Evolutionary conservation across 1,284 basidiomycete species (phyloP).

Genomic region (Lignosus rhinocerotis): DNA sequence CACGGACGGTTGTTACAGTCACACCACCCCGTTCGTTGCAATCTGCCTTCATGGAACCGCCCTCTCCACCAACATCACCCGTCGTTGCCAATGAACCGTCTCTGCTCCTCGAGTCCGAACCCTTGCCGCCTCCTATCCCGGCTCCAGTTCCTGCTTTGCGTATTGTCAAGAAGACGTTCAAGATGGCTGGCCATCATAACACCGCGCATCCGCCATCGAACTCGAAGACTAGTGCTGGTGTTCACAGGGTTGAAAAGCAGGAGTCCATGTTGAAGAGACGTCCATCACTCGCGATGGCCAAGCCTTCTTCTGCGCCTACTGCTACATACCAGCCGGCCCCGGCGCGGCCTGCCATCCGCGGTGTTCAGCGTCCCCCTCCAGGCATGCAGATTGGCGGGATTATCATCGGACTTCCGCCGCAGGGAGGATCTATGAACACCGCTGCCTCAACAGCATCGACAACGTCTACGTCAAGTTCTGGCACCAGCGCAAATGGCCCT

Average conservation of each 20-base stretch:
- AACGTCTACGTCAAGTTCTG: conserved; percentile 20
- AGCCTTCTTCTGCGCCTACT: background rate
- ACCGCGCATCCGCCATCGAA: background rate
- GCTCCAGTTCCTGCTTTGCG: conserved; percentile 45
- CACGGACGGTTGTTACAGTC: background rate
- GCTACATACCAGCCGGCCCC: background rate
- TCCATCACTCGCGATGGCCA: conserved; percentile 3
- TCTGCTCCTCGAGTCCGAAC: conserved; percentile 18
- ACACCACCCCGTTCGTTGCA: conserved; percentile 3
- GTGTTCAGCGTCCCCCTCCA: conserved; percentile 22
- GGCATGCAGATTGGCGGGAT: conserved; percentile 16
- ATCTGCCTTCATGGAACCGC: conserved; percentile 4
- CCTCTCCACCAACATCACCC: conserved; percentile 18
- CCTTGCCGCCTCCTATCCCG: conserved; percentile 22
- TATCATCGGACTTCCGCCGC: conserved; percentile 18
- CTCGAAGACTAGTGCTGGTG: background rate
- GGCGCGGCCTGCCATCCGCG: conserved; percentile 13
- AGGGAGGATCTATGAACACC: conserved; percentile 3
- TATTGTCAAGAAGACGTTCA: conserved; percentile 45
- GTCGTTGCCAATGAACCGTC: conserved; percentile 15
- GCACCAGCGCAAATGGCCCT: conserved; percentile 5
- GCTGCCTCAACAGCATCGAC: conserved; percentile 2
- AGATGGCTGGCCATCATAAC: conserved; percentile 20
- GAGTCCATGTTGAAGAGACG: conserved; percentile 1
- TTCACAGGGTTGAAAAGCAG: background rate